Evolutionary conservation across 2,329 filamentous ascomycete genomes (phyloP).

Genomic region (Fusarium burgessii): DNA sequence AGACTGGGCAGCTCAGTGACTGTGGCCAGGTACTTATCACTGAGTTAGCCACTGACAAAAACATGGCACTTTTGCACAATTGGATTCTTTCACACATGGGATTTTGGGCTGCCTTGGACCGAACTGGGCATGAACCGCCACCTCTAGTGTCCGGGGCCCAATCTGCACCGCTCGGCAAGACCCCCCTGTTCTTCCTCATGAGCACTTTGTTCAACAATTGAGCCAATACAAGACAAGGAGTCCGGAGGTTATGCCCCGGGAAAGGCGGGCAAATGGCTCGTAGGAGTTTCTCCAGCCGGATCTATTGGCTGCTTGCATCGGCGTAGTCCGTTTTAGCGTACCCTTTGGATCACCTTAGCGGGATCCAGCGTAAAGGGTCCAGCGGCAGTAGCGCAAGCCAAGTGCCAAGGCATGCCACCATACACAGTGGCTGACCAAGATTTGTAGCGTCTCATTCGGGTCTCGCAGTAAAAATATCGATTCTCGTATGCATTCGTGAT

Average conservation of each 20-base stretch:
- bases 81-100: slow-evolving; percentile 34
- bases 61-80: slow-evolving; percentile 42
- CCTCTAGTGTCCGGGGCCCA: slow-evolving; percentile 16
- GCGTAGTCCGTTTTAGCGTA: slow-evolving; percentile 9
- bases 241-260: slow-evolving; percentile 35
- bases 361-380: slow-evolving; percentile 34
- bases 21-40: not conserved
- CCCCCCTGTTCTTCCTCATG: slow-evolving; percentile 21
- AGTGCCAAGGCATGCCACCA: not conserved
- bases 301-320: slow-evolving; percentile 1
- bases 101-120: slow-evolving; percentile 14
- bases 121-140: slow-evolving; percentile 19
- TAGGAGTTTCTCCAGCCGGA: not conserved
- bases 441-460: slow-evolving; percentile 20
- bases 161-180: slow-evolving; percentile 5
- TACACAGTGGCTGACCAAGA: slow-evolving; percentile 20
- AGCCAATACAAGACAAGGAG: not conserved
- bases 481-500: slow-evolving; percentile 22
- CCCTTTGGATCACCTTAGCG: slow-evolving; percentile 6
- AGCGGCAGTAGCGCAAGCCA: slow-evolving; percentile 28
- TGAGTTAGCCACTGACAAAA: slow-evolving; percentile 11
- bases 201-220: not conserved
- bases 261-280: not conserved
- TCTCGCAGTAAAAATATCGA: slow-evolving; percentile 3
- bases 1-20: not conserved